These are phyloP conservation scores for Brassica cretica DNA, from an alignment of 345 rosid species.

Conservation along the genomic window DNA sequence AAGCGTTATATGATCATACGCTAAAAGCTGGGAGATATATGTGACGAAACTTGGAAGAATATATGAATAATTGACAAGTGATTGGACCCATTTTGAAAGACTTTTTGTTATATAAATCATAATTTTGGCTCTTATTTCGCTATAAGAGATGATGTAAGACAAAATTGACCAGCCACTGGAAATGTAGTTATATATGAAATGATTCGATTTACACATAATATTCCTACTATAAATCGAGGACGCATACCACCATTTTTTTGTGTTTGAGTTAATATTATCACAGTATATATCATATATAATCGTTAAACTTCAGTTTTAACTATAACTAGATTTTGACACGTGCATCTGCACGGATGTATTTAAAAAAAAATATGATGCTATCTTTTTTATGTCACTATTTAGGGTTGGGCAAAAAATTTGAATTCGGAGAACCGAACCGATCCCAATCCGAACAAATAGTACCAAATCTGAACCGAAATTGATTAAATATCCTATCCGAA, in stretches of 20 bases:
- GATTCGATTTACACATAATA: background rate
- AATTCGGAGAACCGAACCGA: no score
- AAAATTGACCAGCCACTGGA: constrained; percentile 15
- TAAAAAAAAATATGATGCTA: no score
- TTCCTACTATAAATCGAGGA: background rate
- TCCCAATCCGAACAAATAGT: no score
- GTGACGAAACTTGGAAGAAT: constrained; percentile 17
- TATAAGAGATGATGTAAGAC: constrained; percentile 14
- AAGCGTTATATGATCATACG: constrained; percentile 21
- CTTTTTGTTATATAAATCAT: background rate
- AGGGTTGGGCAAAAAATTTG: no score
- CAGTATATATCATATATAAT: background rate
- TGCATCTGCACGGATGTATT: no score
- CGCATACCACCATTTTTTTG: constrained; percentile 1
- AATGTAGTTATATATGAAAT: background rate
- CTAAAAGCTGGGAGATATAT: constrained; percentile 26
- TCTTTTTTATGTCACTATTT: no score
- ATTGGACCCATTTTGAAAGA: constrained; percentile 14
- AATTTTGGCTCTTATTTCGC: constrained; percentile 14
- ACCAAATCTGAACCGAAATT: no score
- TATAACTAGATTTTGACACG: no score
- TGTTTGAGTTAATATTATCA: background rate
- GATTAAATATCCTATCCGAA: no score
- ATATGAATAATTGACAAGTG: constrained; percentile 31
- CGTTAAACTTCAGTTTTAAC: background rate